Evolutionary conservation across 2,329 filamentous ascomycete species (phyloP), one percentile per base, ranked within the genome.

Genomic region (Cercospora nicotianae): DNA sequence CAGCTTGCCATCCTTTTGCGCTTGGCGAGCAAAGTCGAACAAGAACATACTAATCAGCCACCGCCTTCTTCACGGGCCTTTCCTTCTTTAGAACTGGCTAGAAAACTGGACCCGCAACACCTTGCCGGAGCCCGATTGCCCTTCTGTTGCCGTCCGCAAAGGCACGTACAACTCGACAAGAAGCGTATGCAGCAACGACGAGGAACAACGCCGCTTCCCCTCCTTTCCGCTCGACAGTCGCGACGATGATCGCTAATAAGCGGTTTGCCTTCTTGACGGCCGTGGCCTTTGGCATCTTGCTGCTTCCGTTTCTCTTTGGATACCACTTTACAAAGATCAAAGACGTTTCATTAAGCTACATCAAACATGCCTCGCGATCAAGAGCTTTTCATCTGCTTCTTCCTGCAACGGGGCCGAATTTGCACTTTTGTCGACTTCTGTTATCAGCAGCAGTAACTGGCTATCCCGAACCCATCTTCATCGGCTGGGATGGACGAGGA

Each of bases 391-490:
- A 73, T 48, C 60, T 72, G 16, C 33, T 73, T 3, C 30, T 73
- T 7, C 72, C 72, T 10, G 70, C 70, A 3, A 71, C 70, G 6
- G 67, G 63, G 8, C 64, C 69, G 9, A 72, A 69, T 28, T 30
- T 67, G 30, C 64, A 73, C 53, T 66, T 73, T 45, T 73, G 72
- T 63, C 68, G 67, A 53, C 63, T 72, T 6, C 63, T 73, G 28
- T 61, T 73, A 5, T 68, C 68, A 3, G 73, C 69, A 7, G 72
- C 68, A 9, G 68, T 75, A 26, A 68, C 73, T 12, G 71, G 72
- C n/a, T 76, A 74, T 42, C 74, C 75, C 5, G 71, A 69, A 31
- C 73, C 75, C 6, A 71, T 73, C 36, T 69, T 75, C 59, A 67
- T 75, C 30, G 72, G 72, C n/a, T 73, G 72, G 72, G 70, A 67